A percentile compares a stretch with the other conserved stretches of the same genome.
phyloP scores from a whole-genome alignment of 805 yeast genomes.

The Saturnispora quitensis region DNA sequence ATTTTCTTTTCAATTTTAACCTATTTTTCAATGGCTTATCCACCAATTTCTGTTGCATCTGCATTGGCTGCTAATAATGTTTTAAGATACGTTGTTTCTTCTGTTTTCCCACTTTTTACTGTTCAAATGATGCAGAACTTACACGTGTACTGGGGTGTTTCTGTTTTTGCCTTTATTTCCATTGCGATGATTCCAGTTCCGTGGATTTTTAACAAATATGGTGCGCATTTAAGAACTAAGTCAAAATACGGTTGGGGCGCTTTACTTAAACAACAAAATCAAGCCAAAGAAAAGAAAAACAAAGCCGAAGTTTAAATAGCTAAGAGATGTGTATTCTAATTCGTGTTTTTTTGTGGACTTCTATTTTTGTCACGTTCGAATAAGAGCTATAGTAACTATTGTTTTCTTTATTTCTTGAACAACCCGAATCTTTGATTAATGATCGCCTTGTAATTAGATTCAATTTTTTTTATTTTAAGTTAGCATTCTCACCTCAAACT shows the following conservation, averaged over 20 bases:
- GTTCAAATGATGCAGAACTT: constrained; percentile 71
- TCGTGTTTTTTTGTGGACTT: no score
- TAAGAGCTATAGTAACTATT: no score
- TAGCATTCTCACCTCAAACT: no score
- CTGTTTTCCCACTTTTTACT: constrained; percentile 78
- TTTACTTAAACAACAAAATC: constrained; percentile 13
- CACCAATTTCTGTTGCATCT: constrained; percentile 72
- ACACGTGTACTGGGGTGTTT: constrained; percentile 73
- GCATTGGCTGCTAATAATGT: constrained; percentile 85
- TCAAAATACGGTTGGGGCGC: constrained; percentile 58
- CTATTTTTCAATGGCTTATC: constrained; percentile 63
- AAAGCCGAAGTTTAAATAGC: constrained; percentile 1
- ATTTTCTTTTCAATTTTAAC: constrained; percentile 62
- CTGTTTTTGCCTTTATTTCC: constrained; percentile 56
- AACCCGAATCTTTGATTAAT: no score
- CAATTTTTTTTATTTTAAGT: no score
- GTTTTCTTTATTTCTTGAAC: no score
- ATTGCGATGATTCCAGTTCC: constrained; percentile 69
- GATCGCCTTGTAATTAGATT: no score
- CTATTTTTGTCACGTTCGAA: no score
- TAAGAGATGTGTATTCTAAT: no score
- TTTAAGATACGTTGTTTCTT: constrained; percentile 63
- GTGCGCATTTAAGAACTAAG: constrained; percentile 43
- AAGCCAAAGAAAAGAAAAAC: not conserved
- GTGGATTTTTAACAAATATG: constrained; percentile 54